Evolutionary conservation across 352 stramenopile genomes (phyloP), one percentile per base, ranked within the genome.

Genomic region (Phytopythium helicoides): DNA sequence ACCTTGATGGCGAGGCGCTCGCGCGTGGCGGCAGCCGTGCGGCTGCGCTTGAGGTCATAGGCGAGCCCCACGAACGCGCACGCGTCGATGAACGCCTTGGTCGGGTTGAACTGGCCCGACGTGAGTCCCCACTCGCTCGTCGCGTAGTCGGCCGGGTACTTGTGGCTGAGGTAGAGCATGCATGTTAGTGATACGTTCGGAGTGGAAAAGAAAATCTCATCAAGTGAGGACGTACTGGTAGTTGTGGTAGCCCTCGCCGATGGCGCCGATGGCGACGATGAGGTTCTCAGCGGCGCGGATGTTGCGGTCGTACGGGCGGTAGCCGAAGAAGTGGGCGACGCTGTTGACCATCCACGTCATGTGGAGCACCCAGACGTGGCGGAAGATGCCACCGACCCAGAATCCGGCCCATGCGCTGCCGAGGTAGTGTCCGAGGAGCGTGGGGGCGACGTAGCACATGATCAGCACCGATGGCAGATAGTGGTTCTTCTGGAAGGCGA

Each of bases 341-440:
- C 87, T 98, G 85, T 99, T 99, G 51, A 99, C 97, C 49, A 97
- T 90, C 96, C 96, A 99, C 16, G 97, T 99, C 76, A 94, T 98
- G 78, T 99, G 96, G 12, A 99, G 82, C 39, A 99, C 95, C 62
- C 92, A 78, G 51, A 97, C 87, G 71, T 99, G 98, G 58, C 97
- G 82, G 40, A 99, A 89, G 52, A 90, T 81, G 39, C 95, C 96
- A 18, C 95, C 95, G 19, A 99, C 78, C 82, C 97, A 99, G 70
- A 99, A 99, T 14, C 85, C 97, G 34, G 70, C 80, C 92, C 88
- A 98, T 46, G 95, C 95, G 44, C 81, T 81, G 44, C 94, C 95
- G 78, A 98, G 94, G 40, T 89, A 73, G 21, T 74, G 73, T 22
- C 92, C 93, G 6, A 99, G 67, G 37, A 95, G 73, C 22, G 86